These are phyloP conservation scores for Lentinula sp. DNA, from an alignment of 768 basidiomycete genomes.

Conservation along the genomic window DNA sequence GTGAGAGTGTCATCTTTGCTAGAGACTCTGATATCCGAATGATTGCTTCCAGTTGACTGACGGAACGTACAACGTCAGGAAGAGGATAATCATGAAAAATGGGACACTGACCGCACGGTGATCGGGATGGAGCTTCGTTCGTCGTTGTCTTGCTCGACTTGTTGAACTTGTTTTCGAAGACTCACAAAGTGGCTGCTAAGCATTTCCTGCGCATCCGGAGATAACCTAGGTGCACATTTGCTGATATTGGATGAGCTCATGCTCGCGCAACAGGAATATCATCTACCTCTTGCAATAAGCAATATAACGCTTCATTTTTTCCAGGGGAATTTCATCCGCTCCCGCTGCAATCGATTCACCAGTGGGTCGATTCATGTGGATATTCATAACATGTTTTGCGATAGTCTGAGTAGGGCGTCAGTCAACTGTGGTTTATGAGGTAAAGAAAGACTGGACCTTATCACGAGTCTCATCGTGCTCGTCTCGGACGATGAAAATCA, in stretches of 20 bases:
- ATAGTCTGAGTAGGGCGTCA: constrained; percentile 57
- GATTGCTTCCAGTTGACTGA: constrained; percentile 92
- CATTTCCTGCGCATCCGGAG: constrained; percentile 93
- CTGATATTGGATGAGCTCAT: constrained; percentile 30
- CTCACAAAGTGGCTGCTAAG: constrained; percentile 93
- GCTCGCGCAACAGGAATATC: constrained; percentile 10
- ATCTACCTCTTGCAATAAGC: constrained; percentile 88
- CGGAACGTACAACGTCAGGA: background rate
- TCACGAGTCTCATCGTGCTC: constrained; percentile 95
- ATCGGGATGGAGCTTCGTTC: constrained; percentile 98
- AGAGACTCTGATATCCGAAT: constrained; percentile 97
- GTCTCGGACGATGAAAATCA: constrained; percentile 99
- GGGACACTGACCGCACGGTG: constrained; percentile 74
- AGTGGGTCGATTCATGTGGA: constrained; percentile 93
- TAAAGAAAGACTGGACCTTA: constrained; percentile 43
- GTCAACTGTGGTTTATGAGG: background rate
- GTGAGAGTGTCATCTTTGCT: constrained; percentile 87
- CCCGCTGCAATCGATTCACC: constrained; percentile 59
- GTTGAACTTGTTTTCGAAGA: constrained; percentile 88
- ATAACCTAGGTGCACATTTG: constrained; percentile 94
- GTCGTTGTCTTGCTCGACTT: constrained; percentile 94
- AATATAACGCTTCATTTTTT: constrained; percentile 98
- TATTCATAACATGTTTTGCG: constrained; percentile 96
- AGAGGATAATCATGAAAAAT: background rate
- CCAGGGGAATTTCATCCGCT: constrained; percentile 87